Evolutionary conservation across 1,139 yeast genomes (phyloP), one percentile per base, ranked within the genome.

Genomic region (Suhomyces bribrorum): DNA sequence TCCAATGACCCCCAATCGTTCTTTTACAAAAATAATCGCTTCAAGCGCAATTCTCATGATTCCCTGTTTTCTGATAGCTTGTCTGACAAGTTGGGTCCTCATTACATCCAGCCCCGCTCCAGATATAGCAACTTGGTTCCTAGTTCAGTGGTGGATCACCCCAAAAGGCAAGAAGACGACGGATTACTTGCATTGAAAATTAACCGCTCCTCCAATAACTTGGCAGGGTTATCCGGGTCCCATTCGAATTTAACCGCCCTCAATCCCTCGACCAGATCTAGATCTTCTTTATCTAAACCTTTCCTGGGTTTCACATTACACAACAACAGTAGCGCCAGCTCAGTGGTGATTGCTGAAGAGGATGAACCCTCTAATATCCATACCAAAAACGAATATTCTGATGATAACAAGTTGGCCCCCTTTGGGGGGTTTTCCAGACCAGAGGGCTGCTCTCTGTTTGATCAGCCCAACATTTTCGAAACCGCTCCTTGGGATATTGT

Each of bases 401-500:
- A 55, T 31, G 54, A 64, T 16, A 50, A 54, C 27, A 62, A 56
- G 37, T 54, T 83, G 29, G 84, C 90, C 0, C 86, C 87, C n/a
- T 84, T 73, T 60, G 92, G 92, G 7, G 92, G 92, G 2, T 82
- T 78, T 50, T 82, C 90, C 1, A 75, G 70, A 40, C 79, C 81
- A 1, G 74, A 73, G 52, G 59, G 67, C 23, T n/a, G n/a, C n/a
- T 52, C 56, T 23, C 60, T 81, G 17, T 56, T 65, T 22, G 65
- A 69, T 39, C 71, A 74, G 23, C 65, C 71, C 11, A 77, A 78
- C 45, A 66, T 85, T 22, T 87, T 88, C 59, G 82, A 82, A 27
- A 72, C 74, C 7, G 83, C 90, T 5, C 84, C 87, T 3, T 89
- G 96, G 92, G 71, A 74, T 33, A 77, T 90, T 13, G 83, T 79